Conservation (phyloP, 164 flowering plant species). For the Kingdonia uniflora region DNA sequence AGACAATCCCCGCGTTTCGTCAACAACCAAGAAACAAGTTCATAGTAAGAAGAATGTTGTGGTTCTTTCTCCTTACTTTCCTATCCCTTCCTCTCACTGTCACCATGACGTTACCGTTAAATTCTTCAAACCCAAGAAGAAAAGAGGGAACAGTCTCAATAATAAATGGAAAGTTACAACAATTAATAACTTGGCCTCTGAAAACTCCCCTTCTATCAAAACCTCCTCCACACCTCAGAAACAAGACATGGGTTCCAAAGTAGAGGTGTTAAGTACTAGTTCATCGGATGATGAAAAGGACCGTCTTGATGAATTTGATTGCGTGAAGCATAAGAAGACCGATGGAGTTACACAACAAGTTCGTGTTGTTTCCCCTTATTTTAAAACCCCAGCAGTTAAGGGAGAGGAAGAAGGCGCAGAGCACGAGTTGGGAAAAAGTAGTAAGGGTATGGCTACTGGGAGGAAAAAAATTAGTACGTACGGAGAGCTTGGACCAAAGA, state of each 20-base stretch:
- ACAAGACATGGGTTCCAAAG: neutral
- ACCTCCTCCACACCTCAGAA: constrained; percentile 6
- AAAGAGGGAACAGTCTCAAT: neutral
- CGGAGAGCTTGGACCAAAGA: constrained; percentile 17
- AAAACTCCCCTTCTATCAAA: neutral
- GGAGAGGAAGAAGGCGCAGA: neutral
- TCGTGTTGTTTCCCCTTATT: constrained; percentile 8
- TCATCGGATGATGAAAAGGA: neutral
- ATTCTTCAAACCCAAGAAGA: neutral
- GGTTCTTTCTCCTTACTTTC: constrained; percentile 5
- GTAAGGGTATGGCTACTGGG: neutral
- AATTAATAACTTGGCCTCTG: neutral
- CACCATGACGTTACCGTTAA: neutral
- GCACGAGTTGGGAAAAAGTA: neutral
- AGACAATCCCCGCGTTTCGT: no score
- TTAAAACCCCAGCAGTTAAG: neutral
- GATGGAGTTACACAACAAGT: neutral
- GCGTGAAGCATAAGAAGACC: neutral
- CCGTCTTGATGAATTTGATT: neutral
- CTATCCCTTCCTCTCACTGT: neutral
- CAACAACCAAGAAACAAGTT: no score
- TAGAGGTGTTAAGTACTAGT: neutral
- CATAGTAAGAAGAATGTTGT: neutral
- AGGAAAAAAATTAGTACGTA: neutral
- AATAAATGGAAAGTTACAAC: neutral